phyloP scores from a whole-genome alignment of 495 filamentous ascomycete species.

The Neurospora sublineolata region DNA sequence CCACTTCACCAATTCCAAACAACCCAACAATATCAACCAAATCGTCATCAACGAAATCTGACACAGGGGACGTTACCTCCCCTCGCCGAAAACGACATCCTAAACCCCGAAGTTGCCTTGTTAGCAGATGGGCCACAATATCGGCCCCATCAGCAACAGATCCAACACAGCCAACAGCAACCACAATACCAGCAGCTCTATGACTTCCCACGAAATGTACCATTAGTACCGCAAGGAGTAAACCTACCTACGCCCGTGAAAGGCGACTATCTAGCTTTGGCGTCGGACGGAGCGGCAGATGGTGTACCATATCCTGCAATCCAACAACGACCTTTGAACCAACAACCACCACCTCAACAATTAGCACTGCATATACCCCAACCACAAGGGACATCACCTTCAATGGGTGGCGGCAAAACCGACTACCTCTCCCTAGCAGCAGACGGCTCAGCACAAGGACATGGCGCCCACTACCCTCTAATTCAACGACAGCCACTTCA shows the following conservation, averaged over 20 bases:
- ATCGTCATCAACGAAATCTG: not conserved
- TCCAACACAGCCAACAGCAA: not conserved
- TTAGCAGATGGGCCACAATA: not conserved
- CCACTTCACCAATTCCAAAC: not conserved
- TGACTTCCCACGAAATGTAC: not conserved
- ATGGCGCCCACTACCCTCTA: too few species aligned
- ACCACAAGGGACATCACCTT: not conserved
- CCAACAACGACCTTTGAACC: not conserved
- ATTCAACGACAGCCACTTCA: not conserved
- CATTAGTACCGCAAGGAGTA: not conserved
- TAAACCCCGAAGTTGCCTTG: constrained; percentile 2
- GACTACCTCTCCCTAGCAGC: not conserved
- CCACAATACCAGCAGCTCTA: not conserved
- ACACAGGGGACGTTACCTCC: not conserved
- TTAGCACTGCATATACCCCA: not conserved
- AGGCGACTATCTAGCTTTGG: not conserved
- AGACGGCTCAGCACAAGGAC: too few species aligned
- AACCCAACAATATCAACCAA: not conserved
- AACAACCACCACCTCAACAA: not conserved
- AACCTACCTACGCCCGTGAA: not conserved
- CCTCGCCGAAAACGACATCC: not conserved
- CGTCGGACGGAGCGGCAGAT: not conserved
- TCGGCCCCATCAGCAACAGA: not conserved
- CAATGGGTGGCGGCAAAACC: not conserved
- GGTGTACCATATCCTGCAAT: not conserved